Conservation (phyloP, 768 basidiomycete species). For the Mycena albidolilacea region DNA sequence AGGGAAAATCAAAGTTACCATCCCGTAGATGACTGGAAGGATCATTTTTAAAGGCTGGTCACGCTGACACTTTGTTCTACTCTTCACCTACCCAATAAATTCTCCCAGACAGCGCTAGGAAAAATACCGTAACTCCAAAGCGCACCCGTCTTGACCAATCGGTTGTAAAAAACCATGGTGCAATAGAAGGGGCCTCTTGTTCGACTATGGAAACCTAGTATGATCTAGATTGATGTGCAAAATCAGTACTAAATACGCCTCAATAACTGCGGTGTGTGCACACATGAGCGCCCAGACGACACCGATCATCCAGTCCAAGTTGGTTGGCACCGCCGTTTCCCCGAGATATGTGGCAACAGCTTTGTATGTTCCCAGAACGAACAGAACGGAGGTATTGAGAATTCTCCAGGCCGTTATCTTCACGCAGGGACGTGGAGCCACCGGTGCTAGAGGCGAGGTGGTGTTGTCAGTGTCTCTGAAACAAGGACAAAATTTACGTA, state of each 20-base stretch:
- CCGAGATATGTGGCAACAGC: not conserved
- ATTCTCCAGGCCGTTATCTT: not conserved
- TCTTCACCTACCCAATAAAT: not conserved
- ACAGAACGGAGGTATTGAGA: not conserved
- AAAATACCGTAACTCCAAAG: not conserved
- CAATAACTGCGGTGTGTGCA: not conserved
- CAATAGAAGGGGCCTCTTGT: not conserved
- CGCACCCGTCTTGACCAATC: not conserved
- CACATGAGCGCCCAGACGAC: conserved; percentile 6
- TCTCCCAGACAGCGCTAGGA: not conserved
- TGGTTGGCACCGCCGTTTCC: not conserved
- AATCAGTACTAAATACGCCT: not conserved
- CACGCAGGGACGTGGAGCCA: not conserved
- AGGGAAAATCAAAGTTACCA: not conserved
- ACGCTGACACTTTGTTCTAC: not conserved
- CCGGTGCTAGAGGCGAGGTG: not conserved
- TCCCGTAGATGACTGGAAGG: not conserved
- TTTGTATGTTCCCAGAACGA: not conserved
- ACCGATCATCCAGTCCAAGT: conserved; percentile 4
- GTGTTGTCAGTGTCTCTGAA: not conserved
- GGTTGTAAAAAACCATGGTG: not conserved
- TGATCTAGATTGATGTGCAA: not conserved
- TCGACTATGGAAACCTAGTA: conserved; percentile 1
- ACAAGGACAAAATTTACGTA: not conserved
- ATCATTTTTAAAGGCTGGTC: not conserved